phyloP scores from a whole-genome alignment of 495 filamentous ascomycete genomes.

The Rhizodiscina lignyota region DNA sequence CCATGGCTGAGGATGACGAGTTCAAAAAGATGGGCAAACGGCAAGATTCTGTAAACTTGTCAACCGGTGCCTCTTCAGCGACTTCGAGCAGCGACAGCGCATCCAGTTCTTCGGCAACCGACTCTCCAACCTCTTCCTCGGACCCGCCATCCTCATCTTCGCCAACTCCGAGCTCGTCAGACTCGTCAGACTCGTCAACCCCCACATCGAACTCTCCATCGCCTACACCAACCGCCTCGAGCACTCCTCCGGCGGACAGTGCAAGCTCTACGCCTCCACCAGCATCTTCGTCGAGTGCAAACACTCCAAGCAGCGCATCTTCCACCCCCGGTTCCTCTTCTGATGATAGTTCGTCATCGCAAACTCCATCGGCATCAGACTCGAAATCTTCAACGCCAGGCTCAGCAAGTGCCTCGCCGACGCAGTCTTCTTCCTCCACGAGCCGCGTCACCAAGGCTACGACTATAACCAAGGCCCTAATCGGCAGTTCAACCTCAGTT shows the following conservation, averaged over 20 bases:
- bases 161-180: not conserved
- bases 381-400: not conserved
- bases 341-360: no score
- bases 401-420: not conserved
- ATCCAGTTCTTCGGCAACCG: not conserved
- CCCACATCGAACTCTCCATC: not conserved
- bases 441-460: conserved; percentile 6
- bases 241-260: not conserved
- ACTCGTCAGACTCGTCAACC: not conserved
- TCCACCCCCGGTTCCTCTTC: no score
- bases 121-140: not conserved
- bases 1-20: not conserved
- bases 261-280: not conserved
- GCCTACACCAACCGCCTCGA: not conserved
- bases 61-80: no score
- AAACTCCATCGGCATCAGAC: not conserved
- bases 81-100: no score
- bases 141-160: not conserved
- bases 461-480: conserved; percentile 16
- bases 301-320: no score
- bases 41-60: not conserved
- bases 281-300: not conserved
- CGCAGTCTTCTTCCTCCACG: not conserved
- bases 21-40: not conserved
- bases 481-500: conserved; percentile 13